phyloP scores from a whole-genome alignment of 371 early-diverging fungal genomes.

The Chytridiales sp. region DNA sequence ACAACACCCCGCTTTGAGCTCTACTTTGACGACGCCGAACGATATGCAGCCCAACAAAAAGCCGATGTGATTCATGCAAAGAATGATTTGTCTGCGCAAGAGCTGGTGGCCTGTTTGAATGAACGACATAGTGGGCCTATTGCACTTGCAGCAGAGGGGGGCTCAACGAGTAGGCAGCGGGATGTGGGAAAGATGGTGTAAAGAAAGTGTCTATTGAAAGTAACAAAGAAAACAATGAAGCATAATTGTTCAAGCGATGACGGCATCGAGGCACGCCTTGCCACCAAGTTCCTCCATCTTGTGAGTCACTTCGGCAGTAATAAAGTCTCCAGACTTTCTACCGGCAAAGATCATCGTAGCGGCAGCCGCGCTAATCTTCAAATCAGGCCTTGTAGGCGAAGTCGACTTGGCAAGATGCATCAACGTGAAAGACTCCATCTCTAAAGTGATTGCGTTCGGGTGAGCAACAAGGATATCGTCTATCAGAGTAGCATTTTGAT shows the following conservation, averaged over 20 bases:
- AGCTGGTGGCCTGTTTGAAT: no score
- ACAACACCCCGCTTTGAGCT: no score
- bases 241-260: slow-evolving; percentile 48
- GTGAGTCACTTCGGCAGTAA: slow-evolving; percentile 64
- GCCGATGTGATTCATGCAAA: no score
- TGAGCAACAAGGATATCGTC: slow-evolving; percentile 44
- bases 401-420: slow-evolving; percentile 72
- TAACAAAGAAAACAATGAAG: no score
- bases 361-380: slow-evolving; percentile 73
- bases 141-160: no score
- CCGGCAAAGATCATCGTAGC: slow-evolving; percentile 86
- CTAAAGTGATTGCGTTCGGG: slow-evolving; percentile 70
- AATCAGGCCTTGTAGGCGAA: slow-evolving; percentile 4
- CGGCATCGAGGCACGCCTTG: slow-evolving; percentile 71
- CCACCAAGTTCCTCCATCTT: slow-evolving; percentile 65
- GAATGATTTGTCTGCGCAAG: no score
- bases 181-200: no score
- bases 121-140: no score
- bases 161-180: no score
- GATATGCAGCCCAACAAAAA: no score
- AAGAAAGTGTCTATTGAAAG: no score
- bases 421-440: slow-evolving; percentile 91
- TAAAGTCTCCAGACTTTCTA: slow-evolving; percentile 69
- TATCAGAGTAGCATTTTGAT: slow-evolving; percentile 71
- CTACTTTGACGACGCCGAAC: no score